Percentiles rank a stretch among this genome's conserved stretches.
These are phyloP conservation scores for Fusarium sp. DNA, from an alignment of 2,329 filamentous ascomycete genomes.

Conservation along the genomic window DNA sequence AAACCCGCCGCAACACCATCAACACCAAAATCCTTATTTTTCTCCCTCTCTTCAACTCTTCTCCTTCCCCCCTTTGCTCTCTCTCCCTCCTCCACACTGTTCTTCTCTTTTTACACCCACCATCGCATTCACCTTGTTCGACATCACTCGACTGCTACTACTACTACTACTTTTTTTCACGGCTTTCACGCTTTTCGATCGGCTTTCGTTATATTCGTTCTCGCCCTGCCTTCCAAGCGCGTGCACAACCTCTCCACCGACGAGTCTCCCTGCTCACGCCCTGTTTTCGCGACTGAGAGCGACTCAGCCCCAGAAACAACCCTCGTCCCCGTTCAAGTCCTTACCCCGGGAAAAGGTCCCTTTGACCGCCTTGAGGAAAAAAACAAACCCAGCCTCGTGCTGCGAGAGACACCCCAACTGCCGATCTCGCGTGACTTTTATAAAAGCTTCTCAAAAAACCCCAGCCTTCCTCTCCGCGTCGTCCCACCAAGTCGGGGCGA, in stretches of 20 bases:
- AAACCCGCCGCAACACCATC: constrained; percentile 30
- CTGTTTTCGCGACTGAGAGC: constrained; percentile 6
- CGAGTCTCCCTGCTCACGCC: constrained; percentile 1
- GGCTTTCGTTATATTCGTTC: constrained; percentile 1
- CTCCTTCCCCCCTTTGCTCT: neutral
- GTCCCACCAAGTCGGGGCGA: constrained; percentile 3
- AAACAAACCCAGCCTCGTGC: constrained; percentile 32
- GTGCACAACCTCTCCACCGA: neutral
- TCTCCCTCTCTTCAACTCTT: constrained; percentile 5
- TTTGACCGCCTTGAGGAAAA: constrained; percentile 41
- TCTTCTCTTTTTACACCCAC: constrained; percentile 16
- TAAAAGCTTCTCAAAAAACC: constrained; percentile 15
- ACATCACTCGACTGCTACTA: constrained; percentile 4
- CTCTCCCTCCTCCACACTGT: neutral
- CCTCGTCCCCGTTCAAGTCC: constrained; percentile 37
- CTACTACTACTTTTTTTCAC: neutral
- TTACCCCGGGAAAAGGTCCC: constrained; percentile 42
- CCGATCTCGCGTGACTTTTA: constrained; percentile 41
- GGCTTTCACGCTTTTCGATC: constrained; percentile 20
- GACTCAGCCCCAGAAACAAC: constrained; percentile 22
- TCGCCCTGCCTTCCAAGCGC: neutral
- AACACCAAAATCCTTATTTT: constrained; percentile 32
- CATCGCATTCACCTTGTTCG: constrained; percentile 6
- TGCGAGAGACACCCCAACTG: constrained; percentile 26
- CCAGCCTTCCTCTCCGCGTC: neutral